Evolutionary conservation across 495 filamentous ascomycete genomes (phyloP).

Genomic region (Hypomontagnella submonticulosa): DNA sequence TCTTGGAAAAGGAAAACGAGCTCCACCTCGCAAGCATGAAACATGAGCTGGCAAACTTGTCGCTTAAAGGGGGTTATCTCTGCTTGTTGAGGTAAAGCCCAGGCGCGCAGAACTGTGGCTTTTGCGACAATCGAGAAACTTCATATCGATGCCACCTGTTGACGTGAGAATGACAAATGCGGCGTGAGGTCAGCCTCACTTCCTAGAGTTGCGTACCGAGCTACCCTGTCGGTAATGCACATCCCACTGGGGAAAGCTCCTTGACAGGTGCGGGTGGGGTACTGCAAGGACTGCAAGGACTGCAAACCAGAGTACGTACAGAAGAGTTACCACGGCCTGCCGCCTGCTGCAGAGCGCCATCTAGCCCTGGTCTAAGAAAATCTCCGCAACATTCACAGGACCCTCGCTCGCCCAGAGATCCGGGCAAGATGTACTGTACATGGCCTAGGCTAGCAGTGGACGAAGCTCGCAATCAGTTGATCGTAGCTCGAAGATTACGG

Average conservation of each 20-base stretch:
- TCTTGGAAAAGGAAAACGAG: too few relatives aligned
- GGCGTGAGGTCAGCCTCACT: conserved; percentile 34
- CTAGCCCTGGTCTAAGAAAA: conserved; percentile 36
- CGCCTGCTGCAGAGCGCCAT: conserved; percentile 17
- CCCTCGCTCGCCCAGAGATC: conserved; percentile 44
- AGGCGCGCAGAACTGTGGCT: too few relatives aligned
- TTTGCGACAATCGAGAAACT: neutral
- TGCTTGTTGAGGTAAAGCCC: too few relatives aligned
- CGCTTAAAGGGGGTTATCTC: neutral
- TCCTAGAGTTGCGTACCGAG: conserved; percentile 33
- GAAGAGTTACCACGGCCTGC: conserved; percentile 17
- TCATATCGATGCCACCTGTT: neutral
- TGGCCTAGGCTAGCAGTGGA: too few relatives aligned
- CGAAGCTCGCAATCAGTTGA: conserved; percentile 8
- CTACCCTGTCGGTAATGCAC: conserved; percentile 41
- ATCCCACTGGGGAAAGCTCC: conserved; percentile 45
- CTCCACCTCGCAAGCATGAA: too few relatives aligned
- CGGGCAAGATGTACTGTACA: conserved; percentile 32
- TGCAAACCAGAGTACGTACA: too few relatives aligned
- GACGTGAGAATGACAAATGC: conserved; percentile 13
- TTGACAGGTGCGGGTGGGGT: conserved; percentile 44
- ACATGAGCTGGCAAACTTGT: neutral
- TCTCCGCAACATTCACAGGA: conserved; percentile 34
- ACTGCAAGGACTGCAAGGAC: conserved; percentile 4
- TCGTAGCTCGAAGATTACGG: neutral